Conservation (phyloP, 129 eudicot species). For the Pittosporum tobira region DNA sequence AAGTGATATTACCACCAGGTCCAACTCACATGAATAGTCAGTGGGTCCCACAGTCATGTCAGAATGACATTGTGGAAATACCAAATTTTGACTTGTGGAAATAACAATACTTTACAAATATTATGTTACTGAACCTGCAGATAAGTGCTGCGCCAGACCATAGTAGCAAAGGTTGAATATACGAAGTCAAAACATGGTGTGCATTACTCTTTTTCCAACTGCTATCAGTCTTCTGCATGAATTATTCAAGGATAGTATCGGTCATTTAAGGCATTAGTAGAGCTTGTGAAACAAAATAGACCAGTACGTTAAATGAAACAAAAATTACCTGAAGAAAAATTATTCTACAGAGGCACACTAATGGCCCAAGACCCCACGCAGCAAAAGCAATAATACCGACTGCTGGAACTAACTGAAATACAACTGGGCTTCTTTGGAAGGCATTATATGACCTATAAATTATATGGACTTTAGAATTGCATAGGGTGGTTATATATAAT, state of each 20-base stretch:
- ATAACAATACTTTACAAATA: no score
- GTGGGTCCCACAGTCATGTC: no score
- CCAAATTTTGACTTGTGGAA: no score
- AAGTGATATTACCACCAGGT: background rate
- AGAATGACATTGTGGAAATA: no score
- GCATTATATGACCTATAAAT: conserved; percentile 51
- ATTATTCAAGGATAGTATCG: conserved; percentile 12
- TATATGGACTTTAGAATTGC: conserved; percentile 3
- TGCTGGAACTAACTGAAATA: conserved; percentile 57
- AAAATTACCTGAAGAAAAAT: conserved; percentile 43
- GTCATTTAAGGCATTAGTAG: conserved; percentile 1
- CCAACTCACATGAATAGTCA: background rate
- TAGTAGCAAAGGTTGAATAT: conserved; percentile 65
- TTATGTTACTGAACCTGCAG: conserved; percentile 51
- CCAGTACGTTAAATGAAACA: background rate
- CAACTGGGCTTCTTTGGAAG: conserved; percentile 42
- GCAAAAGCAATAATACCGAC: conserved; percentile 66
- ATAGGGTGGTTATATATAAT: no score
- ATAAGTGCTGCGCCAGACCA: conserved; percentile 74
- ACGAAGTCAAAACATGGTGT: conserved; percentile 46
- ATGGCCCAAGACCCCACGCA: conserved; percentile 69
- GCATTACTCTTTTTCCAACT: conserved; percentile 55
- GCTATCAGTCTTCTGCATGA: conserved; percentile 51
- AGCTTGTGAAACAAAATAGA: conserved; percentile 12
- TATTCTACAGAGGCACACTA: conserved; percentile 42